Evolutionary conservation across 495 filamentous ascomycete species (phyloP), one percentile per base, ranked within the genome.

Genomic region (Aspergillus coremiiformis): DNA sequence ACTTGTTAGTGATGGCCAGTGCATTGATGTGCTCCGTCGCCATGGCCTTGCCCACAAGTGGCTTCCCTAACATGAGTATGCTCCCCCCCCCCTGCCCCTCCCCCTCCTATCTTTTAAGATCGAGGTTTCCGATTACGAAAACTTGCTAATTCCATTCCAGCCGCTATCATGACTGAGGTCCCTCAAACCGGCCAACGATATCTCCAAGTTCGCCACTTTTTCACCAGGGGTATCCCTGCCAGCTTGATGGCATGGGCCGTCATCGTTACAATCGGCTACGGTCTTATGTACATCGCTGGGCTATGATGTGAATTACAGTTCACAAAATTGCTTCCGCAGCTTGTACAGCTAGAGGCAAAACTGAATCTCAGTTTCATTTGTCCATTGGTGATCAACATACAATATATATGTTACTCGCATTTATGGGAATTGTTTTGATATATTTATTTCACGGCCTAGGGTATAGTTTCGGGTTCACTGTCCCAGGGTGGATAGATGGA

Each of bases 51-150:
- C 93, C 93, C 11, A 99, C 93, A 0, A 90, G 85, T 61, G 93
- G 93, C 14, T 99, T 99, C 66, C 93, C 93, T 2, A 99, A 99
- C 62, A 99, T 99, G 93, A 99, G 91, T 95, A 77, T 71, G 90
- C 83, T n/a, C n/a, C n/a, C n/a, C n/a, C n/a, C n/a, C n/a, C n/a
- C n/a, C n/a, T 51, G 27, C 46, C 35, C 48, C 58, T 39, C 32
- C 33, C 32, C 50, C 45, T 43, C 44, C 12, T 33, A 50, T 35
- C 46, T 24, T 27, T 19, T 43, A 7, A 17, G 4, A 20, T 12
- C n/a, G 11, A 33, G 27, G 19, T 14, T 1, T 10, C 6, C 37
- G 6, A 51, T 32, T 19, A 10, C 17, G n/a, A 24, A n/a, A 3
- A 0, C 10, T n/a, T 56, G 32, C 64, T 70, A 59, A 72, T 55